Percentiles rank a stretch among this genome's conserved stretches.
Conservation (phyloP, 352 stramenopile species). For the Pythium brachiatum region DNA sequence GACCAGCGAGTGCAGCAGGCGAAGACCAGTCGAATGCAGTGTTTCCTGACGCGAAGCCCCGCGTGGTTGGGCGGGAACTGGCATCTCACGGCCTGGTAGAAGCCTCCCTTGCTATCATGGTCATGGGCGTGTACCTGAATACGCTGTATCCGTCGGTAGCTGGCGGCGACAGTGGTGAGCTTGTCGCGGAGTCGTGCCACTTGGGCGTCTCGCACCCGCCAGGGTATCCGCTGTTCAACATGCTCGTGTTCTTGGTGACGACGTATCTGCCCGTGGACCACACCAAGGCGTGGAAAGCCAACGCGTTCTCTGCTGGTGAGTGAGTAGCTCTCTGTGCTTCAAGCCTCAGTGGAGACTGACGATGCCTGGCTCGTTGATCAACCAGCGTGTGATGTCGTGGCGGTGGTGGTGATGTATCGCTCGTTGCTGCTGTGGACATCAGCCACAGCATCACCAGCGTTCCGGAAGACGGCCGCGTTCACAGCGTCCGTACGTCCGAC, state of each 20-base stretch:
- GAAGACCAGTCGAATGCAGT: constrained; percentile 6
- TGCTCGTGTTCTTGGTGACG: constrained; percentile 80
- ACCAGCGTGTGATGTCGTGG: constrained; percentile 54
- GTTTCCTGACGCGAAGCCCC: background rate
- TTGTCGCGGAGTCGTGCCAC: constrained; percentile 93
- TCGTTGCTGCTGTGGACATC: constrained; percentile 53
- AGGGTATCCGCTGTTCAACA: constrained; percentile 93
- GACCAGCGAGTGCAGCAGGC: constrained; percentile 14
- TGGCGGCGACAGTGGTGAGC: constrained; percentile 89
- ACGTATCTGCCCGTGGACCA: constrained; percentile 32
- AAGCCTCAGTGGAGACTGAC: background rate
- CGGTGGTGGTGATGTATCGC: constrained; percentile 51
- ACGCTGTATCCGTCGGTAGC: constrained; percentile 87
- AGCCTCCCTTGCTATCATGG: background rate
- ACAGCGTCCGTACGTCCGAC: constrained; percentile 42
- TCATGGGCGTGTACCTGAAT: constrained; percentile 55
- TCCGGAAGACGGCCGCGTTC: constrained; percentile 38
- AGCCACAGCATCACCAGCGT: background rate
- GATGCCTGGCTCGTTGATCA: background rate
- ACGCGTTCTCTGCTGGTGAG: constrained; percentile 81
- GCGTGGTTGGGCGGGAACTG: background rate
- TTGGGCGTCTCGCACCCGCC: constrained; percentile 93
- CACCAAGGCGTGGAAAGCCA: constrained; percentile 79
- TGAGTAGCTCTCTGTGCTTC: background rate
- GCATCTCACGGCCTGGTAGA: background rate